phyloP scores from a whole-genome alignment of 805 yeast genomes.

The Wickerhamiella azymoides region DNA sequence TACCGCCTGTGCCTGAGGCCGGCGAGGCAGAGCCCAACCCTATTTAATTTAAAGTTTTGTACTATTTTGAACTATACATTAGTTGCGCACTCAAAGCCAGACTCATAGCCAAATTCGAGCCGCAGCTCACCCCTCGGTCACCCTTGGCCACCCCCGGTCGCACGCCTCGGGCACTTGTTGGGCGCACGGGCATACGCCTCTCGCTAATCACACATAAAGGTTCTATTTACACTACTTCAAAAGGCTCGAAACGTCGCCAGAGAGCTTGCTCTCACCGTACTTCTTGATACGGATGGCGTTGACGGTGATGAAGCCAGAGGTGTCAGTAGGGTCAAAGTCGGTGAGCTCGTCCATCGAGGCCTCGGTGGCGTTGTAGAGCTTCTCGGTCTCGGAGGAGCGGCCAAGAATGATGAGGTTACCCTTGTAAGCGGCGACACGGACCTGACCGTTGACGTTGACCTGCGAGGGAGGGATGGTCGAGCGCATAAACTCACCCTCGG shows the following conservation, averaged over 20 bases:
- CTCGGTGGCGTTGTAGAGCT: constrained; percentile 93
- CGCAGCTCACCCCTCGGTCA: no score
- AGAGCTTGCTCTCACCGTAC: constrained; percentile 90
- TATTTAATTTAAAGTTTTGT: no score
- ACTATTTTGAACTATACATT: no score
- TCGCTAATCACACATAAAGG: no score
- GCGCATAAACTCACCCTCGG: constrained; percentile 95
- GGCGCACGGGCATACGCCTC: no score
- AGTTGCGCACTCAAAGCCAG: no score
- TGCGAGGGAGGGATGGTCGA: constrained; percentile 73
- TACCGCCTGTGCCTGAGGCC: no score
- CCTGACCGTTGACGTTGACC: constrained; percentile 88
- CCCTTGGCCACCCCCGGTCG: no score
- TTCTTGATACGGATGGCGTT: constrained; percentile 97
- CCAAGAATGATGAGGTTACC: constrained; percentile 77
- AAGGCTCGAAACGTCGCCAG: constrained; percentile 37
- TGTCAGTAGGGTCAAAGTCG: constrained; percentile 93
- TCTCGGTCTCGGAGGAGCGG: constrained; percentile 90
- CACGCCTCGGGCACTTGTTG: no score
- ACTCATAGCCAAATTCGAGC: no score
- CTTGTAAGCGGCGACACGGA: constrained; percentile 86
- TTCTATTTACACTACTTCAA: background rate
- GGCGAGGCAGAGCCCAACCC: no score
- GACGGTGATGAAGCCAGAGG: constrained; percentile 93
- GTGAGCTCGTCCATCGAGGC: constrained; percentile 99